Evolutionary conservation across 768 basidiomycete genomes (phyloP).

Genomic region (Agaricus subrufescens): DNA sequence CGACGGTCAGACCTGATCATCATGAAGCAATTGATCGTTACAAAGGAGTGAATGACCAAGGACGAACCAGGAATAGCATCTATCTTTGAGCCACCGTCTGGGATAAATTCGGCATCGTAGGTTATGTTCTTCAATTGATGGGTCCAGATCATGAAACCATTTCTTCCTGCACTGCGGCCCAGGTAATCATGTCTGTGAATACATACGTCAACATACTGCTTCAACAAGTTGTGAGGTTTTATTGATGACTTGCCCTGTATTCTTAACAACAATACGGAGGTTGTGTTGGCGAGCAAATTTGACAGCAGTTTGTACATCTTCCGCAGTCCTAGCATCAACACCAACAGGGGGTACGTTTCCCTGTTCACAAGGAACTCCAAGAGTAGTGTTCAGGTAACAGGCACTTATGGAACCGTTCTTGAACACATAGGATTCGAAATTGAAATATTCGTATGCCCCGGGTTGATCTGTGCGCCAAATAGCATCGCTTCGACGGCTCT

Average conservation of each 20-base stretch:
- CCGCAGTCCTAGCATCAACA: conserved; percentile 31
- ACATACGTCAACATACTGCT: neutral
- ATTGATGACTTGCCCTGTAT: conserved; percentile 20
- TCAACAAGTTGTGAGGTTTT: neutral
- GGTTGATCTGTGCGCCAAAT: conserved; percentile 8
- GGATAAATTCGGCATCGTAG: conserved; percentile 26
- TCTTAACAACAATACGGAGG: conserved; percentile 32
- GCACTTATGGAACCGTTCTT: conserved; percentile 43
- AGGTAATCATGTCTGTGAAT: conserved; percentile 31
- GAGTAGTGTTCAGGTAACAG: conserved; percentile 45
- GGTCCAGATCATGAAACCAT: conserved; percentile 37
- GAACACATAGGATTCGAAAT: conserved; percentile 7
- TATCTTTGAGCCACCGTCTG: conserved; percentile 24
- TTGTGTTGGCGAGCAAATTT: conserved; percentile 32
- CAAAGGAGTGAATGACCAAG: neutral
- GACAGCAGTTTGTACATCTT: conserved; percentile 37
- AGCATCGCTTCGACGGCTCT: neutral
- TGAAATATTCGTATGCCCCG: conserved; percentile 9
- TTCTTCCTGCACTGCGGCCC: conserved; percentile 37
- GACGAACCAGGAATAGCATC: conserved; percentile 15
- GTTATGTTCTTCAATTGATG: conserved; percentile 32
- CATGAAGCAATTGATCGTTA: too few relatives aligned
- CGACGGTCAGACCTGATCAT: conserved; percentile 19
- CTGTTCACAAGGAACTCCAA: conserved; percentile 37
- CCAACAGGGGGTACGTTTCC: conserved; percentile 37